Evolutionary conservation across 768 basidiomycete species (phyloP).

Genomic region (Porpolomopsis calyptriformis): DNA sequence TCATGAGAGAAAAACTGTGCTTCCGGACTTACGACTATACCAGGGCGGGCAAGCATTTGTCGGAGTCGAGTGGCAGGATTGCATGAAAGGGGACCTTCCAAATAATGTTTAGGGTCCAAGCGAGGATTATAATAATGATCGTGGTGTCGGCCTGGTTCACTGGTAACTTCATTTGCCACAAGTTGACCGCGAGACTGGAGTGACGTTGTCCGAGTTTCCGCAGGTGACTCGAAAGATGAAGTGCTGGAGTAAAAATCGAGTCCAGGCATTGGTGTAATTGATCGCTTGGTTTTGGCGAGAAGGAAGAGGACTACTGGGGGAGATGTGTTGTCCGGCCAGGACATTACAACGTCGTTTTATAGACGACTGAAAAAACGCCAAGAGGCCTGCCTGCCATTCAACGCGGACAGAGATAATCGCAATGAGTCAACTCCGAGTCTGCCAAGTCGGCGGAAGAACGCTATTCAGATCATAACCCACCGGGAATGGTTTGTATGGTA

Average conservation of each 20-base stretch:
- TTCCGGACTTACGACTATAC: constrained; percentile 51
- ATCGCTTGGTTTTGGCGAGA: too few relatives aligned
- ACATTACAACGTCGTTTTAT: background rate
- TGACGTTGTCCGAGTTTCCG: background rate
- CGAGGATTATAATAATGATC: constrained; percentile 54
- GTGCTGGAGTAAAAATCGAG: constrained; percentile 9
- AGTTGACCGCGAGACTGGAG: background rate
- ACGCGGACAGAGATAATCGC: background rate
- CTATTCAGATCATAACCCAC: background rate
- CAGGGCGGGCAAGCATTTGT: constrained; percentile 58
- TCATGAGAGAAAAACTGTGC: background rate
- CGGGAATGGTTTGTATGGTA: background rate
- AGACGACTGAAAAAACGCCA: background rate
- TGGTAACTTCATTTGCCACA: background rate
- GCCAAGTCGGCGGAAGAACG: background rate
- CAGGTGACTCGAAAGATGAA: background rate
- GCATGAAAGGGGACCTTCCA: constrained; percentile 56
- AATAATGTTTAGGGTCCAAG: constrained; percentile 56
- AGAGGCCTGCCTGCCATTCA: background rate
- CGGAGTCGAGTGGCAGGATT: constrained; percentile 66
- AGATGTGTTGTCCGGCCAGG: background rate
- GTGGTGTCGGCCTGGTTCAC: constrained; percentile 1
- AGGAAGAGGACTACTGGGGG: background rate
- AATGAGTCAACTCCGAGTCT: background rate
- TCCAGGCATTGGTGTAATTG: constrained; percentile 4